Evolutionary conservation across 441 rosid genomes (phyloP).

Genomic region (Manihot esculenta): DNA sequence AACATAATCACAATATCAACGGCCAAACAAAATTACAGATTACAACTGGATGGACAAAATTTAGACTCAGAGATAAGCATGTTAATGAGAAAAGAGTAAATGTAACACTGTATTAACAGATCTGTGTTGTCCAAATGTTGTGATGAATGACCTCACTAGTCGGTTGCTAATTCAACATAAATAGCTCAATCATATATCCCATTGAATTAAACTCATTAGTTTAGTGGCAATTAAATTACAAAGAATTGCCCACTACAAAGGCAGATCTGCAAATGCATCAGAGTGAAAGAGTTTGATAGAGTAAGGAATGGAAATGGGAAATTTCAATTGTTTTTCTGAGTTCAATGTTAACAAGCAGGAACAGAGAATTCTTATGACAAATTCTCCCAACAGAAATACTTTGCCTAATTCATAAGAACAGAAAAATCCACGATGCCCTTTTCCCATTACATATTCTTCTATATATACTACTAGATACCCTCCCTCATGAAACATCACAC

Average conservation of each 20-base stretch:
- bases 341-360: too few relatives aligned
- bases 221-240: background rate
- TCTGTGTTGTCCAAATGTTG: background rate
- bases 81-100: background rate
- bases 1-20: conserved; percentile 5
- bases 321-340: too few relatives aligned
- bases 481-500: too few relatives aligned
- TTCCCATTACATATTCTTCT: too few relatives aligned
- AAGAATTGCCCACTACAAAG: background rate
- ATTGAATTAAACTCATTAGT: background rate
- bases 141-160: background rate
- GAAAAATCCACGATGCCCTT: too few relatives aligned
- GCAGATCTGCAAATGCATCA: background rate
- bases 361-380: too few relatives aligned
- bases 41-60: background rate
- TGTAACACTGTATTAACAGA: background rate
- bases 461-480: too few relatives aligned
- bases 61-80: conserved; percentile 1
- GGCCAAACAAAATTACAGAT: background rate
- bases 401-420: too few relatives aligned
- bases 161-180: background rate
- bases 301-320: too few relatives aligned
- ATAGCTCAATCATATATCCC: background rate
- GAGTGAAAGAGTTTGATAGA: background rate
- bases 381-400: too few relatives aligned